phyloP scores from a whole-genome alignment of 2,329 filamentous ascomycete species.

The Pseudonectria foliicola region DNA sequence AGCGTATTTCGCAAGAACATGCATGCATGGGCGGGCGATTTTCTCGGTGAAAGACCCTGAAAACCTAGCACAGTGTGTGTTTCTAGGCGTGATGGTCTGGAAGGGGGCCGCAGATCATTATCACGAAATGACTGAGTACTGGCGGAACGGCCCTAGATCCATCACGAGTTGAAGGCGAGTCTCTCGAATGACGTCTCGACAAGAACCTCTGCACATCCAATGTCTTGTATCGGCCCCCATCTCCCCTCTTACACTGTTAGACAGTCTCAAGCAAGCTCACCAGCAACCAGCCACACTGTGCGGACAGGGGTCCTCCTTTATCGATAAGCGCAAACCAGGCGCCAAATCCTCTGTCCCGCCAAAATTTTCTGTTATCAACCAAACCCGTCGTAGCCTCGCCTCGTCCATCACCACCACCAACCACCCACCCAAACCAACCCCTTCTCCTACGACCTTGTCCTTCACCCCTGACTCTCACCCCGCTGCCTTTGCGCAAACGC shows the following conservation, averaged over 20 bases:
- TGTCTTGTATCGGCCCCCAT: too few relatives aligned
- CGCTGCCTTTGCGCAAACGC: too few relatives aligned
- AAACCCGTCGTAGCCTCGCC: conserved; percentile 7
- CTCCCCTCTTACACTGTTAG: too few relatives aligned
- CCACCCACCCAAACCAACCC: too few relatives aligned
- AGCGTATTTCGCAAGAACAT: conserved; percentile 1
- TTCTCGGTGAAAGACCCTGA: conserved; percentile 13
- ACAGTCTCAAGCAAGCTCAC: too few relatives aligned
- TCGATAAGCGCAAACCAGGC: conserved; percentile 24
- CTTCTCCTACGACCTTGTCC: conserved; percentile 18
- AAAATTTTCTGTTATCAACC: conserved; percentile 21
- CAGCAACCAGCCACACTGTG: conserved; percentile 9
- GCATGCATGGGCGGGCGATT: neutral
- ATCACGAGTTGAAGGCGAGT: too few relatives aligned
- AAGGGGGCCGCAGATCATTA: too few relatives aligned
- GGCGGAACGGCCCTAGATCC: too few relatives aligned
- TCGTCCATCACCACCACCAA: conserved; percentile 11
- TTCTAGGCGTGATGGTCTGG: too few relatives aligned
- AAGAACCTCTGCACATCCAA: too few relatives aligned
- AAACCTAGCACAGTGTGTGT: conserved; percentile 13
- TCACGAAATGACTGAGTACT: too few relatives aligned
- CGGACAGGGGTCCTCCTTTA: conserved; percentile 16
- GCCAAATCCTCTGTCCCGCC: conserved; percentile 15
- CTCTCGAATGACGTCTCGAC: too few relatives aligned
- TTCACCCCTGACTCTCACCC: conserved; percentile 3